Evolutionary conservation across 208 protist species (phyloP), one percentile per base, ranked within the genome.

Genomic region (Lotmaria passim): DNA sequence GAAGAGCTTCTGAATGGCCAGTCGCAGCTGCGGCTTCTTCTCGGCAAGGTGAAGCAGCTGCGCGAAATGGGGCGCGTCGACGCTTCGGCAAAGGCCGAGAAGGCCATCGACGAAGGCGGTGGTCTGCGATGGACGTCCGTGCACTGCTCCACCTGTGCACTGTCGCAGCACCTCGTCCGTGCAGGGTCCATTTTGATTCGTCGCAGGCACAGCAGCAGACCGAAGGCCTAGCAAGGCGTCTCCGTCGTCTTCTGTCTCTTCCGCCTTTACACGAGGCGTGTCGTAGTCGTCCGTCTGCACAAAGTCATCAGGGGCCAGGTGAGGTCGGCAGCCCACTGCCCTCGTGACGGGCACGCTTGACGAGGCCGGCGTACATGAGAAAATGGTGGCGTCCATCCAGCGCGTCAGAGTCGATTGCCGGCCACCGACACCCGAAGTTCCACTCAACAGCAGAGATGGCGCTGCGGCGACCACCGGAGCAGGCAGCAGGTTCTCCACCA

Each of bases 21-120:
- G 68, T 53, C 90, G 86, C 50, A 95, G 51, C 73, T 90, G 69
- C 67, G 66, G 72, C 64, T 91, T 89, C 64, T 86, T 84, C 46
- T 75, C 51, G 0, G 73, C 71, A 15, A 90, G 58, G 14, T 73
- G 60, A 23, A 88, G 75, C n/a, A 95, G 72, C 28, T 69, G 67
- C 3, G 47, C 39, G 69, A 87, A 93, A 71, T 75, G 67, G 17
- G 1, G 15, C 0, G 46, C n/a, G 65, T 56, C 73, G 11, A 90
- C 31, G 65, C 89, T 71, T 8, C 33, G 69, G 72, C 84, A 91
- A 14, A 94, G 75, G 50, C 70, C 71, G 28, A 85, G 73, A 0
- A 91, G 73, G 31, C 75, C 81, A 17, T 82, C 77, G 12, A 77
- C 83, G 63, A 77, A 94, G 7, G 39, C 34, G 24, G 59, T 3